A percentile compares a stretch with the other conserved stretches of the same genome.
Conservation (phyloP, 371 early-diverging fungal species). For the Actinomortierella ambigua region DNA sequence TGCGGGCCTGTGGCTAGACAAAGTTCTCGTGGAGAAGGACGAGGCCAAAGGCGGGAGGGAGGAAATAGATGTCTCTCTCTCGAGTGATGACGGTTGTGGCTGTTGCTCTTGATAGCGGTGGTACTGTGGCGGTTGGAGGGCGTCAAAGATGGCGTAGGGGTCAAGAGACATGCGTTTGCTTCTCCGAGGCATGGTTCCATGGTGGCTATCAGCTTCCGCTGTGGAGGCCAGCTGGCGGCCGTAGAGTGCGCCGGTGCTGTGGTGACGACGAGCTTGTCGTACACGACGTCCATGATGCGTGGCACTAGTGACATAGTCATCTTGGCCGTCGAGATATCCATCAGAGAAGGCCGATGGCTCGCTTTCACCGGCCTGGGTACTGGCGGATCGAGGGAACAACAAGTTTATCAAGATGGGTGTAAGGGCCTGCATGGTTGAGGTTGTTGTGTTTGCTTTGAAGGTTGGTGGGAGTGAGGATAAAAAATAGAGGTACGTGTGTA, state of each 20-base stretch:
- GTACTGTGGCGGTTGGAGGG: slow-evolving; percentile 49
- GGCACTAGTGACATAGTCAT: too few relatives aligned
- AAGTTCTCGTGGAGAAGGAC: slow-evolving; percentile 77
- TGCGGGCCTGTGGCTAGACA: slow-evolving; percentile 48
- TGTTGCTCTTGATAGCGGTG: slow-evolving; percentile 28
- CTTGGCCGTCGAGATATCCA: too few relatives aligned
- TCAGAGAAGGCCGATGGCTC: too few relatives aligned
- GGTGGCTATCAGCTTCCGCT: slow-evolving; percentile 74
- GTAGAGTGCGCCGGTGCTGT: slow-evolving; percentile 58
- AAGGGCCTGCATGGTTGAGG: too few relatives aligned
- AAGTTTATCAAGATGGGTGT: too few relatives aligned
- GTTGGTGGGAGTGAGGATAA: too few relatives aligned
- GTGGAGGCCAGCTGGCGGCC: slow-evolving; percentile 69
- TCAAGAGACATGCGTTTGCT: slow-evolving; percentile 87
- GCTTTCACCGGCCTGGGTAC: too few relatives aligned
- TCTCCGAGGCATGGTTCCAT: too few relatives aligned
- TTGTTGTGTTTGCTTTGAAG: too few relatives aligned
- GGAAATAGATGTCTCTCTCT: slow-evolving; percentile 58
- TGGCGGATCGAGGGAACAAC: too few relatives aligned
- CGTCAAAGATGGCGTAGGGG: slow-evolving; percentile 79
- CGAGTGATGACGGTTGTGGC: slow-evolving; percentile 49
- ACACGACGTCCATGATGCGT: slow-evolving; percentile 61
- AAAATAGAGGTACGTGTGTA: too few relatives aligned
- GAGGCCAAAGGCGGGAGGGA: slow-evolving; percentile 74
- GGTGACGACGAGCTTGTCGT: slow-evolving; percentile 75